A percentile compares a stretch with the other conserved stretches of the same genome.
Evolutionary conservation across 2,329 filamentous ascomycete species (phyloP).

Genomic region (Rachicladosporium sp.): DNA sequence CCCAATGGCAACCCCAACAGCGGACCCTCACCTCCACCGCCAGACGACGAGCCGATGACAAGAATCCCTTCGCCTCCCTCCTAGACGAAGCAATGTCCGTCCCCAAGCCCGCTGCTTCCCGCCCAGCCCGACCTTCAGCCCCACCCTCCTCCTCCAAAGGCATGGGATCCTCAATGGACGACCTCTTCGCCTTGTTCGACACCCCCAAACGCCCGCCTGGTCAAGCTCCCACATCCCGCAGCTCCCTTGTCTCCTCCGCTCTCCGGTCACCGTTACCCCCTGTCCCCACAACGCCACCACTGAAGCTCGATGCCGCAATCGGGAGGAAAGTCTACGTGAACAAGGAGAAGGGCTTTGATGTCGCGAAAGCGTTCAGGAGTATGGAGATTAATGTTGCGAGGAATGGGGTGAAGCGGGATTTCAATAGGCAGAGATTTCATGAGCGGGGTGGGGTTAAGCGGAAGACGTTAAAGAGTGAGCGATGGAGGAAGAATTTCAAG

Average conservation of each 20-base stretch:
- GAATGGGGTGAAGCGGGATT: slow-evolving; percentile 50
- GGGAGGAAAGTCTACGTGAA: slow-evolving; percentile 30
- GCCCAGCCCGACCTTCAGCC: no score
- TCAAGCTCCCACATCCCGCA: no score
- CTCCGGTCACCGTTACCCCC: slow-evolving; percentile 1
- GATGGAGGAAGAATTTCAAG: slow-evolving; percentile 60
- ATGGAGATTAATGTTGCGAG: slow-evolving; percentile 32
- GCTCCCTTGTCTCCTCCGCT: not conserved
- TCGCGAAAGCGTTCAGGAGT: slow-evolving; percentile 35
- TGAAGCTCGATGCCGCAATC: slow-evolving; percentile 26
- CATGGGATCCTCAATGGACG: slow-evolving; percentile 3
- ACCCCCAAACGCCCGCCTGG: not conserved
- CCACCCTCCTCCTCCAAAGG: no score
- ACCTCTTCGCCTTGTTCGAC: slow-evolving; percentile 7
- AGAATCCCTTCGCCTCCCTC: no score
- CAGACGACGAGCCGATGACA: no score
- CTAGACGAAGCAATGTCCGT: no score
- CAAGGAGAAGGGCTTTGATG: slow-evolving; percentile 26
- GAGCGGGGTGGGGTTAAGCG: slow-evolving; percentile 64
- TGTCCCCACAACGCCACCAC: slow-evolving; percentile 9
- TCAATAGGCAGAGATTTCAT: slow-evolving; percentile 52
- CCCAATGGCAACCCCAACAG: no score
- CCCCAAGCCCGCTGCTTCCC: no score
- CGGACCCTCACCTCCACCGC: no score
- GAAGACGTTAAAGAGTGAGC: slow-evolving; percentile 58